Base-by-base conservation (phyloP, 176 grass and related monocot genomes). In the Tillandsia leiboldiana region DNA sequence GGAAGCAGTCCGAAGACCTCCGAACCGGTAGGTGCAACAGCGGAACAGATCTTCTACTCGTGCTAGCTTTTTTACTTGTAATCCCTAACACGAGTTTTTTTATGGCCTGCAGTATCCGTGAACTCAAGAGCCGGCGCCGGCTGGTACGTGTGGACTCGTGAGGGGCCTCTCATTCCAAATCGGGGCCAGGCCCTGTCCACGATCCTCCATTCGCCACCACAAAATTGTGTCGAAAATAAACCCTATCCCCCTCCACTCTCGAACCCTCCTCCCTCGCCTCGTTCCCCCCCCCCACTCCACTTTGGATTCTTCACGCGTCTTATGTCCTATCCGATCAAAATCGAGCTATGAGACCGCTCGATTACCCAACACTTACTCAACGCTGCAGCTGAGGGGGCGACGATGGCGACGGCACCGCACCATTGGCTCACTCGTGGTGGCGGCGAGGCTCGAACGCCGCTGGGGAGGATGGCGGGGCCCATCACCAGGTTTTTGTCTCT, bases 141-240 rank as follows among this genome's bases (percentile, higher is more conserved):
- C 6, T 42, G 63, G 84, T 76, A 79, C 62, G 75, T 72, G 80
- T 80, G 77, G 85, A 73, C 77, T 29, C n/a, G 53, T 50, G 64
- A 65, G 27, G 69, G 66, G 65, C 85, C 85, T 83, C 69, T 83
- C 81, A 47, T 83, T 87, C 67, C 67, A 59, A 59, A 42, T 8
- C 72, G 49, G 75, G 85, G 63, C 10, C 50, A 72, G 42, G 5
- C 11, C 65, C 64, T 14, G 62, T 53, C 11, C 72, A 12, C 12
- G 52, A 22, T 48, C 61, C 51, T 68, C 70, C 26, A 24, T 51
- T 62, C 12, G 73, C 80, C 17, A 83, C 85, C 85, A 73, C 81
- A 70, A 65, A 51, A 77, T 83, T 66, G 64, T 51, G 79, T 58
- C 80, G n/a, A 50, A 63, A 80, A 73, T 83, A 87, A 80, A 73